Evolutionary conservation across 2,329 filamentous ascomycete species (phyloP).

Genomic region (Beauveria sp.): DNA sequence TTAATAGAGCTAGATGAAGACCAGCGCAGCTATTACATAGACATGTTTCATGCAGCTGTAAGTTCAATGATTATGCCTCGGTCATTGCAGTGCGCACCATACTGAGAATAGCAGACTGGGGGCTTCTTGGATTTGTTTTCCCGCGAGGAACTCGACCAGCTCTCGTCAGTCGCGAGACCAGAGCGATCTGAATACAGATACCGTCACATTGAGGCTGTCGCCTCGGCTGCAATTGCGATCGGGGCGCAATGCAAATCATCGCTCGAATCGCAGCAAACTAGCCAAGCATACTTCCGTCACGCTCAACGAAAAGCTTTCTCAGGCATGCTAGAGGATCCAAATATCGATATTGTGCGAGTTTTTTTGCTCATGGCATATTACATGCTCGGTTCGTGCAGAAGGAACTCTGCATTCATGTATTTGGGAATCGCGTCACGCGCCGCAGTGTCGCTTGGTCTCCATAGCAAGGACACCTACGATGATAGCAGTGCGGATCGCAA

Average conservation of each 20-base stretch:
- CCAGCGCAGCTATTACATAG: neutral
- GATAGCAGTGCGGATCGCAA: constrained; percentile 15
- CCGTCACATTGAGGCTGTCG: constrained; percentile 8
- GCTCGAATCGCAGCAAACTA: constrained; percentile 21
- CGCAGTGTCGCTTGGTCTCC: constrained; percentile 49
- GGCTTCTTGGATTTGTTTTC: constrained; percentile 11
- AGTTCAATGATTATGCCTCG: neutral
- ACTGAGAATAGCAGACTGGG: constrained; percentile 3
- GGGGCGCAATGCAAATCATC: constrained; percentile 38
- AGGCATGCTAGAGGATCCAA: constrained; percentile 46
- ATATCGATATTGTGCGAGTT: constrained; percentile 41
- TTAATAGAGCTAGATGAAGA: constrained; percentile 1
- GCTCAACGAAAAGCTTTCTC: constrained; percentile 41
- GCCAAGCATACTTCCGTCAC: constrained; percentile 36
- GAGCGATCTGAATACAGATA: neutral
- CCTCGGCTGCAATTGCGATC: constrained; percentile 42
- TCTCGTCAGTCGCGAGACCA: constrained; percentile 5
- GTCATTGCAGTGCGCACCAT: too few species aligned
- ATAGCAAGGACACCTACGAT: constrained; percentile 29
- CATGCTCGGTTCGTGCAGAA: constrained; percentile 49
- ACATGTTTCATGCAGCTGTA: neutral
- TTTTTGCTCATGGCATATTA: constrained; percentile 53
- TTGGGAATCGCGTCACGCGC: constrained; percentile 51
- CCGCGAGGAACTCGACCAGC: neutral
- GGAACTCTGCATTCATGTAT: constrained; percentile 57